These are phyloP conservation scores for Echinochloa phyllopogon DNA, from an alignment of 176 grass and related monocot species.

Conservation along the genomic window DNA sequence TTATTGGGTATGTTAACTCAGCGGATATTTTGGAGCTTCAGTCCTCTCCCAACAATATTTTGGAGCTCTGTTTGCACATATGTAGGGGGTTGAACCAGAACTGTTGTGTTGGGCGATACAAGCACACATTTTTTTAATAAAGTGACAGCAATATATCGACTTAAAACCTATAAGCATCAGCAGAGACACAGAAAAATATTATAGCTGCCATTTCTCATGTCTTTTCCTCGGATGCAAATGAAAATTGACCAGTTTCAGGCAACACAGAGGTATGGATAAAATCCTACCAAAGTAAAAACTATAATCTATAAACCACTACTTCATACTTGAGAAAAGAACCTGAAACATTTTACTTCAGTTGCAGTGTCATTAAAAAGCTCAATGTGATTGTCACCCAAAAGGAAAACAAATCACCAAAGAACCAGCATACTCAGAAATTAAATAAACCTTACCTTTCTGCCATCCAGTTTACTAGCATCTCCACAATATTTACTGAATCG, in stretches of 20 bases:
- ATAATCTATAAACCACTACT: not conserved
- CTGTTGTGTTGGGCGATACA: not conserved
- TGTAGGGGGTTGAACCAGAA: not conserved
- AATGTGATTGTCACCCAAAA: not conserved
- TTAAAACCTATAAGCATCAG: not conserved
- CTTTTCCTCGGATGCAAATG: not conserved
- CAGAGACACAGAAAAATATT: not conserved
- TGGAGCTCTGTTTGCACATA: not conserved
- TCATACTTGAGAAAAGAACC: slow-evolving; percentile 6
- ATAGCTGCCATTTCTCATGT: not conserved
- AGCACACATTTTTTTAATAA: not conserved
- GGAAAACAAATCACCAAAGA: not conserved
- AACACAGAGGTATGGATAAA: not conserved
- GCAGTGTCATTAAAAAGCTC: not conserved
- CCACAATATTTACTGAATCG: slow-evolving; percentile 85
- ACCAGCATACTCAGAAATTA: slow-evolving; percentile 5
- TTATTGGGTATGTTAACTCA: slow-evolving; percentile 12
- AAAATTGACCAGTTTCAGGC: not conserved
- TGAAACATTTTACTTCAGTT: slow-evolving; percentile 1
- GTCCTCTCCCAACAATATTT: not conserved
- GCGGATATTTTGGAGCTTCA: no score
- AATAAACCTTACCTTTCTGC: slow-evolving; percentile 67
- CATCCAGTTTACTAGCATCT: slow-evolving; percentile 58
- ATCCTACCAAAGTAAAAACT: not conserved
- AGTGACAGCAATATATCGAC: not conserved